Evolutionary conservation across 768 basidiomycete genomes (phyloP), one percentile per base, ranked within the genome.

Genomic region (Auricularia sp.): DNA sequence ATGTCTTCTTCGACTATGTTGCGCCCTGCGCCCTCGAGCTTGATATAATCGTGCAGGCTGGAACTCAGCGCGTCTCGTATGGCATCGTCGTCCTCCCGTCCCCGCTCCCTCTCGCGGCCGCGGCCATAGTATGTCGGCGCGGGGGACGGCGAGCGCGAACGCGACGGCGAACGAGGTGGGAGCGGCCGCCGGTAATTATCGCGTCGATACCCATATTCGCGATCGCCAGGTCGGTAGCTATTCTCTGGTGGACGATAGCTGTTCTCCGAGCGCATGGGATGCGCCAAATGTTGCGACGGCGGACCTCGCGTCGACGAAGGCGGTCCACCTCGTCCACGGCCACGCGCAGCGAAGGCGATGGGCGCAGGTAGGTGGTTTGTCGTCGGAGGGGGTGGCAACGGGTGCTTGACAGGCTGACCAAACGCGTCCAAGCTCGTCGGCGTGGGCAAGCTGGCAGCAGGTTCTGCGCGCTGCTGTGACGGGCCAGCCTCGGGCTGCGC

Each of bases 31-130:
- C 76, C 79, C 62, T 83, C 82, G 16, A 93, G 74, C 66, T 79
- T 80, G 54, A 91, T 79, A 74, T 91, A 83, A 16, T 90, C 87
- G 66, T 78, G 77, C 60, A 84, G 86, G 66, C 87, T 91, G 71
- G 76, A 76, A 67, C 80, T 79, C 53, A 93, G 77, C 68, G 77
- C 80, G 43, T 79, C 78, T 53, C 81, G 66, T 6, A 87, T 77
- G 39, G 59, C 76, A 4, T 65, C 67, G 39, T 66, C 60, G 21
- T 61, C 47, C 47, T 51, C 21, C 47, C 47, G 47, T 18, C 11
- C 14, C 11, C 47, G 47, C 47, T 21, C 14, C 6, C 21, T 10
- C 10, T 18, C 47, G 11, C 18, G 47, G 5, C 39, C 39, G 8
- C 39, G 39, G 8, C 8, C 39, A 0, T 42, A 42, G 39, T 42